Evolutionary conservation across 129 eudicot species (phyloP), one percentile per base, ranked within the genome.

Genomic region (Flaveria brownii): DNA sequence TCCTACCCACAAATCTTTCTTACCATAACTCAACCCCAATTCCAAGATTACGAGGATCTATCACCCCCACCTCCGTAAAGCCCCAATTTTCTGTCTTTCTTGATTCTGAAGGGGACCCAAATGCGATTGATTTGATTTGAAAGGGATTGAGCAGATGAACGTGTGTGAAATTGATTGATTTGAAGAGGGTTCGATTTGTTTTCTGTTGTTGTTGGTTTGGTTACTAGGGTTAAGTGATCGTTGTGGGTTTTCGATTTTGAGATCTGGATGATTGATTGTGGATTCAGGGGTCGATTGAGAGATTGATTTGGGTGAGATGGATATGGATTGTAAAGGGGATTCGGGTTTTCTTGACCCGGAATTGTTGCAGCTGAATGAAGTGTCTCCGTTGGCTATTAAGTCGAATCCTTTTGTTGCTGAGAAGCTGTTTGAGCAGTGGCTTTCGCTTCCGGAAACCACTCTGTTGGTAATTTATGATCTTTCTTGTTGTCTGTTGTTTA

Each of bases 351-450:
- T 92, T 6, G 96, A 92, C 79, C 90, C 98, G 14, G 96, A 92
- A 61, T 78, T 92, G 78, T 57, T 92, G 80, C 98, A 92, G 87
- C 91, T 92, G 3, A 82, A 82, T 69, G 98, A 92, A 83, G 87
- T 92, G 42, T 88, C 98, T 50, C 88, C 96, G 52, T 75, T 86
- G 82, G 88, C 94, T 25, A 78, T 90, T 46, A 90, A 89, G 80
- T 88, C 96, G 14, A 90, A 92, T 80, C 96, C 96, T 74, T 90
- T 65, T 72, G 86, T 92, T 65, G 96, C 96, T 3, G 91, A 88
- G 68, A 88, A 86, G 86, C 88, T 92, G 45, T 92, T 84, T 52
- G 90, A 92, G 66, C 93, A 89, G 86, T 92, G 98, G 98, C 96
- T 92, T 56, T 92, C 98, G n/a, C 90, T 92, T 47, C 87, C 96